A percentile compares a stretch with the other conserved stretches of the same genome.
phyloP scores from a whole-genome alignment of 768 basidiomycete species.

The Lyophyllum atratum region DNA sequence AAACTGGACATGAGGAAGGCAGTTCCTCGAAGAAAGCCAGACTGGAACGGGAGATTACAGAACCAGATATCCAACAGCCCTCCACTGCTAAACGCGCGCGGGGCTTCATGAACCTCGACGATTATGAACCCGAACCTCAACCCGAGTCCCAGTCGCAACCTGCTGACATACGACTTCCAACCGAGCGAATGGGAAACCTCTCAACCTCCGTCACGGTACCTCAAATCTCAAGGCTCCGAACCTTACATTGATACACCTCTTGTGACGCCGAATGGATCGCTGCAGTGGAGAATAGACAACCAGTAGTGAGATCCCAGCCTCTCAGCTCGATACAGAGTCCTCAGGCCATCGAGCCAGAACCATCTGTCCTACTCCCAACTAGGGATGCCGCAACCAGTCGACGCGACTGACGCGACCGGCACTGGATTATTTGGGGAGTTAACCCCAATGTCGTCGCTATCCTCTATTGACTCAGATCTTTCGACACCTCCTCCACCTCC shows the following conservation, averaged over 20 bases:
- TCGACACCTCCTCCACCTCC: slow-evolving; percentile 1
- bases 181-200: slow-evolving; percentile 21
- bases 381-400: slow-evolving; percentile 27
- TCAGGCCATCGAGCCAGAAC: slow-evolving; percentile 27
- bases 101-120: slow-evolving; percentile 27
- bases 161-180: slow-evolving; percentile 21
- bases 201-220: slow-evolving; percentile 28
- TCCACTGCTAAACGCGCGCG: slow-evolving; percentile 19
- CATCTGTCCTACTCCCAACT: slow-evolving; percentile 39
- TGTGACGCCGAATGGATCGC: slow-evolving; percentile 57
- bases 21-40: slow-evolving; percentile 23
- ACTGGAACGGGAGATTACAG: slow-evolving; percentile 34
- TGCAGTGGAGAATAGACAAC: slow-evolving; percentile 39
- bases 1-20: slow-evolving; percentile 3
- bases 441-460: slow-evolving; percentile 19
- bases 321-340: slow-evolving; percentile 37
- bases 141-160: slow-evolving; percentile 4
- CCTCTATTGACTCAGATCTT: slow-evolving; percentile 18
- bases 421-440: slow-evolving; percentile 13
- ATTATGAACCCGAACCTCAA: slow-evolving; percentile 14
- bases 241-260: slow-evolving; percentile 51
- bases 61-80: slow-evolving; percentile 26
- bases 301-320: slow-evolving; percentile 33
- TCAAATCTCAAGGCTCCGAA: slow-evolving; percentile 47
- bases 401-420: slow-evolving; percentile 11